phyloP scores from a whole-genome alignment of 257 asterid species.

The Ocimum tenuiflorum region DNA sequence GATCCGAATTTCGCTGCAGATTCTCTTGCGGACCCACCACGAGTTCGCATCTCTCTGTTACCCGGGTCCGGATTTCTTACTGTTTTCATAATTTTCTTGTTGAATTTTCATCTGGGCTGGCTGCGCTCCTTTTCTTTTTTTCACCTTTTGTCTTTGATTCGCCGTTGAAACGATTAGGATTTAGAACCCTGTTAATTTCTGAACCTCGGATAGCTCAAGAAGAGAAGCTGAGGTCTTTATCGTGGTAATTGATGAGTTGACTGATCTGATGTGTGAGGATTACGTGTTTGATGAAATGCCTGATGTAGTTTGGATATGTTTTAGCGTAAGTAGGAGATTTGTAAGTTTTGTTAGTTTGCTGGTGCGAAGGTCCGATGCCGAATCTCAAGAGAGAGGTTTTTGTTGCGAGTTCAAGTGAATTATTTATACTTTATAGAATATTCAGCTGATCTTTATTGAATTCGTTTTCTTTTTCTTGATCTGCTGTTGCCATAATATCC shows the following conservation, averaged over 20 bases:
- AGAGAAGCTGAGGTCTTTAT: neutral
- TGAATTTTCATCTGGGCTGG: neutral
- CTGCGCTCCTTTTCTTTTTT: neutral
- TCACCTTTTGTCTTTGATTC: neutral
- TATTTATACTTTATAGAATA: neutral
- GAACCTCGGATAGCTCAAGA: neutral
- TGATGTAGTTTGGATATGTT: neutral
- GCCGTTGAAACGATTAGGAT: no score
- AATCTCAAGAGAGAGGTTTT: neutral
- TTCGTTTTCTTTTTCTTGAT: neutral
- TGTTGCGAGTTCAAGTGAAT: neutral
- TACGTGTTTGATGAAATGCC: conserved; percentile 19
- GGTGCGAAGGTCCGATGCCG: neutral
- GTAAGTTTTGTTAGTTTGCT: neutral
- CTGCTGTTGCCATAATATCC: neutral
- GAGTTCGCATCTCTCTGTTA: neutral
- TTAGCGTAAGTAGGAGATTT: neutral
- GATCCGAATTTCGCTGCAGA: conserved; percentile 23
- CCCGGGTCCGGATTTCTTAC: conserved; percentile 4
- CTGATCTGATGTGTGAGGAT: conserved; percentile 1
- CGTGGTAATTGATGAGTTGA: conserved; percentile 12
- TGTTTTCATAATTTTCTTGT: neutral
- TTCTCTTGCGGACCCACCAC: conserved; percentile 2
- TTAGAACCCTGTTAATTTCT: neutral
- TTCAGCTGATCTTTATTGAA: conserved; percentile 3